A percentile compares a stretch with the other conserved stretches of the same genome.
These are phyloP conservation scores for Globisporangium heterothallicum DNA, from an alignment of 352 stramenopile species.

Conservation along the genomic window DNA sequence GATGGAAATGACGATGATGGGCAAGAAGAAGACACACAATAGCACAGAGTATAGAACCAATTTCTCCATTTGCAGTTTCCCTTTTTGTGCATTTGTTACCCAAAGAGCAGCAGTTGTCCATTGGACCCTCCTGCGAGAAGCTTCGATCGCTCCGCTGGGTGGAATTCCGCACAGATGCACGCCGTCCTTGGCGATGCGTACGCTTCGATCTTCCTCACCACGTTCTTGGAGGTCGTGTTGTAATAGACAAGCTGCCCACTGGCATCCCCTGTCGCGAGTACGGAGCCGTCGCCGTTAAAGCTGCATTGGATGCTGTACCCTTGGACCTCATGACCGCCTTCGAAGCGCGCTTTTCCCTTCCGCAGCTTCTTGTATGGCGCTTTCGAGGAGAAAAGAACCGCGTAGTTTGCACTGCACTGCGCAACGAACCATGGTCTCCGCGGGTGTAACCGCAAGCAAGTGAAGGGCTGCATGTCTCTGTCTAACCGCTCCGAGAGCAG, in stretches of 20 bases:
- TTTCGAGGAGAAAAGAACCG: constrained; percentile 30
- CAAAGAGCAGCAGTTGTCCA: constrained; percentile 19
- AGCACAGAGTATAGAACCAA: background rate
- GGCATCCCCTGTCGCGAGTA: constrained; percentile 44
- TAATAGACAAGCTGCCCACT: constrained; percentile 45
- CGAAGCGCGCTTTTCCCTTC: constrained; percentile 16
- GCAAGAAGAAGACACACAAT: constrained; percentile 4
- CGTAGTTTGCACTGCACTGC: constrained; percentile 38
- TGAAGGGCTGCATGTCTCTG: constrained; percentile 37
- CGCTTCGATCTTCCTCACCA: constrained; percentile 17
- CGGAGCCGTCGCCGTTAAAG: constrained; percentile 35
- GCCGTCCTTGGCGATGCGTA: constrained; percentile 14
- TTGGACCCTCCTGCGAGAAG: constrained; percentile 24
- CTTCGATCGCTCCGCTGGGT: constrained; percentile 2
- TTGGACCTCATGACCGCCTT: constrained; percentile 30
- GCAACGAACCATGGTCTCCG: constrained; percentile 30
- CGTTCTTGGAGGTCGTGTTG: constrained; percentile 13
- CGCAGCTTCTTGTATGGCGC: constrained; percentile 47
- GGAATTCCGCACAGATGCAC: constrained; percentile 36
- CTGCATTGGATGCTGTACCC: constrained; percentile 47
- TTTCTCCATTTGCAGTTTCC: no score
- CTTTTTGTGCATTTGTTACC: no score
- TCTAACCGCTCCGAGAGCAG: constrained; percentile 48
- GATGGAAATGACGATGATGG: constrained; percentile 10
- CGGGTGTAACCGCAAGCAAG: constrained; percentile 41